phyloP scores from a whole-genome alignment of 345 rosid species.

The Camelina laxa region DNA sequence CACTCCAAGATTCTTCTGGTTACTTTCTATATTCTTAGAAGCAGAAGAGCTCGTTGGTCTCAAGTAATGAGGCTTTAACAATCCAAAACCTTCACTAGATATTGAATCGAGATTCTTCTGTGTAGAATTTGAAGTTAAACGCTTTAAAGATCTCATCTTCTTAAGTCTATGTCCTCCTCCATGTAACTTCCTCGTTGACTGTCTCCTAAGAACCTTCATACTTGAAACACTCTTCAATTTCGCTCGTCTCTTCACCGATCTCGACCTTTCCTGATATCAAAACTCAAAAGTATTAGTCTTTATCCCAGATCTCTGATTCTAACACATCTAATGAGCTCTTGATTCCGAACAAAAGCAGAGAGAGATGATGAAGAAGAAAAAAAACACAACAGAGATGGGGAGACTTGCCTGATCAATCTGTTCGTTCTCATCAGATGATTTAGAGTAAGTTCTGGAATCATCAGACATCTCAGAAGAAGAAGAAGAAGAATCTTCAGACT shows the following conservation, averaged over 20 bases:
- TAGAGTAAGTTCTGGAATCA: conserved; percentile 44
- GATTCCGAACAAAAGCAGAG: conserved; percentile 34
- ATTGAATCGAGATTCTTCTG: conserved; percentile 29
- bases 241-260: conserved; percentile 44
- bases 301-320: conserved; percentile 35
- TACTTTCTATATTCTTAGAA: conserved; percentile 36
- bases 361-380: background rate
- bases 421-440: conserved; percentile 37
- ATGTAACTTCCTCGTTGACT: conserved; percentile 50
- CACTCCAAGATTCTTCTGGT: conserved; percentile 38
- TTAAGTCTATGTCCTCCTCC: conserved; percentile 55
- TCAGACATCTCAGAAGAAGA: conserved; percentile 46
- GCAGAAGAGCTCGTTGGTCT: conserved; percentile 46
- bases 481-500: conserved; percentile 46
- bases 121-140: conserved; percentile 28
- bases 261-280: conserved; percentile 50
- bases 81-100: conserved; percentile 16
- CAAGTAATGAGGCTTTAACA: conserved; percentile 42
- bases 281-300: background rate
- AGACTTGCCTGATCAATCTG: conserved; percentile 42
- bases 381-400: conserved; percentile 25
- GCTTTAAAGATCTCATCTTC: conserved; percentile 54
- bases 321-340: conserved; percentile 13
- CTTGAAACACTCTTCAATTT: conserved; percentile 55
- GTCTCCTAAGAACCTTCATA: conserved; percentile 53